These are phyloP conservation scores for Salvia miltiorrhiza DNA, from an alignment of 257 asterid genomes.

Conservation along the genomic window DNA sequence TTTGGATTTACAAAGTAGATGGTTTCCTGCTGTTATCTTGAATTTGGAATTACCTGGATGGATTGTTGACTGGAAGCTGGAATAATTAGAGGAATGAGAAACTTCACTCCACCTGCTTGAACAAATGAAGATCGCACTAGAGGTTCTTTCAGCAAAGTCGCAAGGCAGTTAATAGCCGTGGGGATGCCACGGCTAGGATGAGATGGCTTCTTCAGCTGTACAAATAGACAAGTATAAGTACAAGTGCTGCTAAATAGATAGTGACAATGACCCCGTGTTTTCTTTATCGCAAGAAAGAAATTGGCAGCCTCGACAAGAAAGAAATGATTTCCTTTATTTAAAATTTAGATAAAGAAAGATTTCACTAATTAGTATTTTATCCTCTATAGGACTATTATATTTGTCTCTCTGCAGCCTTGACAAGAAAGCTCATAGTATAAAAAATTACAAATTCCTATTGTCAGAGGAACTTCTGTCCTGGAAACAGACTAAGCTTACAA, in stretches of 20 bases:
- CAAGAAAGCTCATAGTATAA: slow-evolving; percentile 1
- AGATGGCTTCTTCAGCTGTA: slow-evolving; percentile 82
- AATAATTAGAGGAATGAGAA: slow-evolving; percentile 75
- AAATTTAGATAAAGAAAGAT: not conserved
- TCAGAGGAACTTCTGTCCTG: not conserved
- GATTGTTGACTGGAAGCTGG: slow-evolving; percentile 97
- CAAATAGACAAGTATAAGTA: slow-evolving; percentile 15
- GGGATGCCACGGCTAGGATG: slow-evolving; percentile 83
- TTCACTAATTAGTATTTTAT: no score
- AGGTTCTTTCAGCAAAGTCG: slow-evolving; percentile 85
- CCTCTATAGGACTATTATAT: not conserved
- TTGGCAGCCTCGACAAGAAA: not conserved
- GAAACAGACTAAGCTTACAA: slow-evolving; percentile 1
- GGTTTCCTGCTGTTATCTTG: not conserved
- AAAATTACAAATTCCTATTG: not conserved
- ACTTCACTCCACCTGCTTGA: slow-evolving; percentile 85
- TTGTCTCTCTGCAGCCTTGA: not conserved
- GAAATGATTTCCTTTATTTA: no score
- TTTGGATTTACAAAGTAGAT: slow-evolving; percentile 1
- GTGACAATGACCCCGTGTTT: not conserved
- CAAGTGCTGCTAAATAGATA: not conserved
- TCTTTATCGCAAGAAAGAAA: not conserved
- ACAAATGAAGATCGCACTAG: slow-evolving; percentile 76
- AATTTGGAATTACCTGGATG: slow-evolving; percentile 57
- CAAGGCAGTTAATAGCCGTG: slow-evolving; percentile 67